Evolutionary conservation across 2,329 filamentous ascomycete species (phyloP).

Genomic region (Aschersonia sp.): DNA sequence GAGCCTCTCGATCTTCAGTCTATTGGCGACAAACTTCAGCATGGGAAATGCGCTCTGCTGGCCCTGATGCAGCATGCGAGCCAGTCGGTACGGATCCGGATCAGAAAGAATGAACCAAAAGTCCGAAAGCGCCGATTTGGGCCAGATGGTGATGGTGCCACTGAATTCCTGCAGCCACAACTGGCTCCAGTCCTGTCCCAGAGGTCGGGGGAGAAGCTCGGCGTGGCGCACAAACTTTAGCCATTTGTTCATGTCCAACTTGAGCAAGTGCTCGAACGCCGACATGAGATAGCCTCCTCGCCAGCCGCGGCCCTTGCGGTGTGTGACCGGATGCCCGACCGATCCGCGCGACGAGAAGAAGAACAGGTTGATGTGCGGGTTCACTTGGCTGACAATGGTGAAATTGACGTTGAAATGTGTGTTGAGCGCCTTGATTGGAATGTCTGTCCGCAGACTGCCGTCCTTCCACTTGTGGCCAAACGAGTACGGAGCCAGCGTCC

Average conservation of each 20-base stretch:
- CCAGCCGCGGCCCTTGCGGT: conserved; percentile 88
- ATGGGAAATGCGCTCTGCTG: conserved; percentile 85
- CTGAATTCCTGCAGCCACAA: conserved; percentile 93
- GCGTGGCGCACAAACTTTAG: conserved; percentile 86
- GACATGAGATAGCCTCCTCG: conserved; percentile 88
- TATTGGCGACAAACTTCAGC: conserved; percentile 78
- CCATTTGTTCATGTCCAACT: conserved; percentile 96
- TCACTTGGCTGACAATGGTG: conserved; percentile 77
- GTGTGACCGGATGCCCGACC: conserved; percentile 85
- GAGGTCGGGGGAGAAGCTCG: conserved; percentile 74
- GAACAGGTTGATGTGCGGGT: conserved; percentile 96
- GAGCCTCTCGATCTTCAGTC: conserved; percentile 66
- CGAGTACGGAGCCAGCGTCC: conserved; percentile 72
- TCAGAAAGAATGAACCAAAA: conserved; percentile 80
- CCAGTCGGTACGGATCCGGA: conserved; percentile 59
- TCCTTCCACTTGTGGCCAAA: conserved; percentile 99
- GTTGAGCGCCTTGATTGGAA: conserved; percentile 86
- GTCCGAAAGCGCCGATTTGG: conserved; percentile 63
- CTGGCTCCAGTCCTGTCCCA: conserved; percentile 94
- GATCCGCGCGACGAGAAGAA: conserved; percentile 93
- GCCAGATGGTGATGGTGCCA: conserved; percentile 94
- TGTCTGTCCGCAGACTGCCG: conserved; percentile 84
- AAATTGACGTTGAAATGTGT: conserved; percentile 98
- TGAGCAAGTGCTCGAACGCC: conserved; percentile 86
- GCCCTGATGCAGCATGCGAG: conserved; percentile 80